These are phyloP conservation scores for Epithele typhae DNA, from an alignment of 768 basidiomycete species.

Conservation along the genomic window DNA sequence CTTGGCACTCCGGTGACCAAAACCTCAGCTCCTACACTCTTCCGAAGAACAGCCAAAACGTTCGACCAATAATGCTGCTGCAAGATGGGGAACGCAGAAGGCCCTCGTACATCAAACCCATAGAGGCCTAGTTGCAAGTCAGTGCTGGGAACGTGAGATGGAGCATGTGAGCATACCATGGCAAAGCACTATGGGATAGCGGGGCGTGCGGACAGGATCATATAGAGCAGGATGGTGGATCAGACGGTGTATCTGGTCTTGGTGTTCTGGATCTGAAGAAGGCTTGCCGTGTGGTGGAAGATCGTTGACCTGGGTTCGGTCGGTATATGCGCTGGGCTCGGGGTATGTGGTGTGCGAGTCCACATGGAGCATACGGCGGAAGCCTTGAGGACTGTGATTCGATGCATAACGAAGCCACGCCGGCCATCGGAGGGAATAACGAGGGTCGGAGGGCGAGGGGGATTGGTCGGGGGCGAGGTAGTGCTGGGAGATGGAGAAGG, in stretches of 20 bases:
- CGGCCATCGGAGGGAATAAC: conserved; percentile 13
- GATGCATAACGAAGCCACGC: conserved; percentile 1
- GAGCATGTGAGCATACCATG: conserved; percentile 61
- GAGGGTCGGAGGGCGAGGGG: conserved; percentile 10
- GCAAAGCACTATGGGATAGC: conserved; percentile 91
- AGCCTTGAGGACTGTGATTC: too few species aligned
- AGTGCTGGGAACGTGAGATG: too few species aligned
- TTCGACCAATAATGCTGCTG: conserved; percentile 95
- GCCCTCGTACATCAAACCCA: conserved; percentile 90
- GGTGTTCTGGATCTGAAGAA: background rate
- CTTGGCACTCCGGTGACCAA: conserved; percentile 92
- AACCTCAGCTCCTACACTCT: conserved; percentile 88
- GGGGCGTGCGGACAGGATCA: conserved; percentile 73
- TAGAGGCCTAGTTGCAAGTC: conserved; percentile 78
- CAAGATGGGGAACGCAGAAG: conserved; percentile 73
- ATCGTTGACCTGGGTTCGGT: too few species aligned
- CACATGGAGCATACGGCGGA: too few species aligned
- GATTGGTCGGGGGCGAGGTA: conserved; percentile 44
- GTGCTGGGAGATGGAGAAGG: conserved; percentile 66
- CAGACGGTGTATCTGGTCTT: conserved; percentile 52
- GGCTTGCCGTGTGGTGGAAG: too few species aligned
- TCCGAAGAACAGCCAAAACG: conserved; percentile 72
- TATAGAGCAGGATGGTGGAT: conserved; percentile 75
- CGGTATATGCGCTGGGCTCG: conserved; percentile 12
- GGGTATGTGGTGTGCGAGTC: too few species aligned